Evolutionary conservation across 495 filamentous ascomycete genomes (phyloP), one percentile per base, ranked within the genome.

Genomic region (Terfezia boudieri): DNA sequence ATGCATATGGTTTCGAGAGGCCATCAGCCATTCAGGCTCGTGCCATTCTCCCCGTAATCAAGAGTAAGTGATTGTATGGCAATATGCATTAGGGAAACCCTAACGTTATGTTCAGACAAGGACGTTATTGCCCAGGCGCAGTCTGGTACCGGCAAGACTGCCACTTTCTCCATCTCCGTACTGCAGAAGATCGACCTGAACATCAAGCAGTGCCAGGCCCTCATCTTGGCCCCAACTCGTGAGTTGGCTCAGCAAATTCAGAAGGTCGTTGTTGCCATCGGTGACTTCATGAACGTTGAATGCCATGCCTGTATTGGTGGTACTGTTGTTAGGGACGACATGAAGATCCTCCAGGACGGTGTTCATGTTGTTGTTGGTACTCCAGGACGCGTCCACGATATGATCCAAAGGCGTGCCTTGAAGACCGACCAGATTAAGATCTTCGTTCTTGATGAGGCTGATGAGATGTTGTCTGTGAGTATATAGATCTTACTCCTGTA

Each of bases 81-180:
- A 5, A 32, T 32, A 32, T 32, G 26, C 7, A 32, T 32, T 32
- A 32, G 26, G 4, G 26, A 1, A 5, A 5, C 26, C 4, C 26
- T 32, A 32, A 32, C 26, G 1, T 32, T 5, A 14, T 20, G 14
- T 46, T 4, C 8, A 72, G 90, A 89, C 57, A 86, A 87, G 67
- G 90, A 99, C 67, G 93, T 86, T 52, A 99, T 99, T 67, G 90
- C 90, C 37, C 90, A 99, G 68, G 90, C 90, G n/a, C 90, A 99
- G 74, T 94, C 87, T 53, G 90, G 90, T 71, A 99, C 90, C 53
- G 90, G 90, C 72, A 99, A 99, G 74, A 99, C 90, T 22, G 90
- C 90, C 9, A 99, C 90, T 1, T 99, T 99, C 73, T 88, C 89
- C 55, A 94, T 99, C 70, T 90, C 84, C 64, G 86, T 92, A 65